Evolutionary conservation across 108 stramenopile species (phyloP).

Genomic region (Cyclotella choctawhatcheeana): DNA sequence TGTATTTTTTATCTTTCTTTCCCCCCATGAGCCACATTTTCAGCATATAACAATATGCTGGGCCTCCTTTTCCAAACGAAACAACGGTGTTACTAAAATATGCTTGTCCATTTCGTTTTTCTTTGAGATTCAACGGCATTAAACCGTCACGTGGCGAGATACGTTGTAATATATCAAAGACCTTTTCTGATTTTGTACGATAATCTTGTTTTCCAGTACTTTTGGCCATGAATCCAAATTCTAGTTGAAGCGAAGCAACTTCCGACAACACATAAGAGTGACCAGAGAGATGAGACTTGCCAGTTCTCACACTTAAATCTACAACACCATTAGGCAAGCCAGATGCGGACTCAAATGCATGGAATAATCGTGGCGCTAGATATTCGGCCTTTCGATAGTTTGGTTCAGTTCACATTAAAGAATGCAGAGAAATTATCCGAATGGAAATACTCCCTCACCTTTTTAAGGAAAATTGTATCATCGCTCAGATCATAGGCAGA

Average conservation of each 20-base stretch:
- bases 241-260: slow-evolving; percentile 91
- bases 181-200: slow-evolving; percentile 70
- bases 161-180: slow-evolving; percentile 70
- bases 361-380: slow-evolving; percentile 71
- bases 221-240: slow-evolving; percentile 87
- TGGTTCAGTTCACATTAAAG: too few species aligned
- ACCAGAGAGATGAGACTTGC: slow-evolving; percentile 43
- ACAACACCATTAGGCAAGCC: slow-evolving; percentile 76
- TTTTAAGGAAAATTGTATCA: slow-evolving; percentile 73
- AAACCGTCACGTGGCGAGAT: slow-evolving; percentile 66
- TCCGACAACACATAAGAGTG: slow-evolving; percentile 73
- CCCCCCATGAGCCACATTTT: slow-evolving; percentile 95
- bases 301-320: slow-evolving; percentile 58
- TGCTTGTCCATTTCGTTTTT: slow-evolving; percentile 38
- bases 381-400: too few species aligned
- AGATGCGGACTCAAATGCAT: slow-evolving; percentile 69
- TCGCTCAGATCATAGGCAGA: slow-evolving; percentile 88
- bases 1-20: slow-evolving; percentile 67
- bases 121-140: slow-evolving; percentile 51
- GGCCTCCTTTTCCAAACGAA: slow-evolving; percentile 81
- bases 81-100: slow-evolving; percentile 60
- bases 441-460: too few species aligned
- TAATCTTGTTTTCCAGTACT: slow-evolving; percentile 72
- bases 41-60: slow-evolving; percentile 96
- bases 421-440: too few species aligned